Percentiles rank a stretch among this genome's conserved stretches.
Conservation (phyloP, 495 filamentous ascomycete species). For the Penicillium ochrochloron region DNA sequence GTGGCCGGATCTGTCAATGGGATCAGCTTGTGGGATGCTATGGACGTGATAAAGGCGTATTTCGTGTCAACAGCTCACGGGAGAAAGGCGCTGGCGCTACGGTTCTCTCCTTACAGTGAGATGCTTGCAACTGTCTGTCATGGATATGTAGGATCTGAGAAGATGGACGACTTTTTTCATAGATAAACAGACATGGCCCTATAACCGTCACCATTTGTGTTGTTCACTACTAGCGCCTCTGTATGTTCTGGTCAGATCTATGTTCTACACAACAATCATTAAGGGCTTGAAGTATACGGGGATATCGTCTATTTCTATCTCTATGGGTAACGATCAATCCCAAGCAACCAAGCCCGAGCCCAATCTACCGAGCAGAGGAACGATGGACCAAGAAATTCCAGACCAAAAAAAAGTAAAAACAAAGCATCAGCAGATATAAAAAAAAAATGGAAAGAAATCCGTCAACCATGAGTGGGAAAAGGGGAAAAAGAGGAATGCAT, state of each 20-base stretch:
- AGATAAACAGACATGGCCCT: too few species aligned
- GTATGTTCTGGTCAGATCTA: background rate
- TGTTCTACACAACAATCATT: background rate
- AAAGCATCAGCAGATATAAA: slow-evolving; percentile 10
- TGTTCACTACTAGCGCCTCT: background rate
- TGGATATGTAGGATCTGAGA: background rate
- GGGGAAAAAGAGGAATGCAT: slow-evolving; percentile 23
- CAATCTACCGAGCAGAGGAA: slow-evolving; percentile 22
- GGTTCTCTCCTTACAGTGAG: background rate
- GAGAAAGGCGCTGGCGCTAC: background rate
- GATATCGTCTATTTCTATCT: slow-evolving; percentile 32
- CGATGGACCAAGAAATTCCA: slow-evolving; percentile 17
- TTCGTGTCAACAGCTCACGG: background rate
- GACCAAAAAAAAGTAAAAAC: slow-evolving; percentile 22
- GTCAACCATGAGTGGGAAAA: slow-evolving; percentile 25
- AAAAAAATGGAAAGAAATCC: slow-evolving; percentile 23
- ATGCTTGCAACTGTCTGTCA: background rate
- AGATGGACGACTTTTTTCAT: too few species aligned
- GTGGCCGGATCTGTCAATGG: background rate
- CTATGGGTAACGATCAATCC: slow-evolving; percentile 26
- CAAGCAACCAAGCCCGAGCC: slow-evolving; percentile 21
- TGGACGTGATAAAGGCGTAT: background rate
- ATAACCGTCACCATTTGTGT: too few species aligned
- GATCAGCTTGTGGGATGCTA: background rate
- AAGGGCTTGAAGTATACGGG: background rate